A percentile compares a stretch with the other conserved stretches of the same genome.
Conservation (phyloP, 2,329 filamentous ascomycete species). For the Apiospora aurea region DNA sequence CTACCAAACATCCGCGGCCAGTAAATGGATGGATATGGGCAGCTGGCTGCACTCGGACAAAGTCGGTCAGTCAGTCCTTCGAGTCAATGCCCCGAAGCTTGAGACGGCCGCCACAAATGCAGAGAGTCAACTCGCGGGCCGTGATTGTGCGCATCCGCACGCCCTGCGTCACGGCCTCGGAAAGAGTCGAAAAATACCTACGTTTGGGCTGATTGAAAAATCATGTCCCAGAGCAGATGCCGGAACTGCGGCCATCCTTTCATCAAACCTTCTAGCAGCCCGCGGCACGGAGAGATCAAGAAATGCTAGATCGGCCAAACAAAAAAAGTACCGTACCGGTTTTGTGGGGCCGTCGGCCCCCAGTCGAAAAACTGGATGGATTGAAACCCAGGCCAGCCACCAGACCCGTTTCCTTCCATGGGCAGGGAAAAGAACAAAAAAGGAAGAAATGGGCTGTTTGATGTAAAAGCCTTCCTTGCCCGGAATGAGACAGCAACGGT, state of each 20-base stretch:
- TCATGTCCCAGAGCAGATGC: background rate
- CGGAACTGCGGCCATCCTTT: background rate
- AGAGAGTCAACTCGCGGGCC: conserved; percentile 6
- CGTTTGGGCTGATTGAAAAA: background rate
- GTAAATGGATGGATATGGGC: background rate
- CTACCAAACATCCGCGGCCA: background rate
- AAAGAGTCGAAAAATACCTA: background rate
- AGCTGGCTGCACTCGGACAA: background rate
- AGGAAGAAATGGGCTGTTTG: background rate
- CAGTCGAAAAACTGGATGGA: background rate
- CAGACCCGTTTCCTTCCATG: background rate
- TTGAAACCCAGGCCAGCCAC: background rate
- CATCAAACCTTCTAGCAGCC: background rate
- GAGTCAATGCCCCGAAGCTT: conserved; percentile 21
- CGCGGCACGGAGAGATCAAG: conserved; percentile 11
- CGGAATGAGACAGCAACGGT: background rate
- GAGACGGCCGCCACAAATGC: conserved; percentile 16
- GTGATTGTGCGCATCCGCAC: conserved; percentile 14
- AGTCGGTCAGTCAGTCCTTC: background rate
- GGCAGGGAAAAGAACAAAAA: background rate
- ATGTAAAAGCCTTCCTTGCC: background rate
- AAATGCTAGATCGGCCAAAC: conserved; percentile 9
- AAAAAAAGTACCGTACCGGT: background rate
- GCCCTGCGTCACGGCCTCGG: background rate
- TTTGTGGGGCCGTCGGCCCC: background rate